These are phyloP conservation scores for Penicillium canariense DNA, from an alignment of 495 filamentous ascomycete species.

Conservation along the genomic window DNA sequence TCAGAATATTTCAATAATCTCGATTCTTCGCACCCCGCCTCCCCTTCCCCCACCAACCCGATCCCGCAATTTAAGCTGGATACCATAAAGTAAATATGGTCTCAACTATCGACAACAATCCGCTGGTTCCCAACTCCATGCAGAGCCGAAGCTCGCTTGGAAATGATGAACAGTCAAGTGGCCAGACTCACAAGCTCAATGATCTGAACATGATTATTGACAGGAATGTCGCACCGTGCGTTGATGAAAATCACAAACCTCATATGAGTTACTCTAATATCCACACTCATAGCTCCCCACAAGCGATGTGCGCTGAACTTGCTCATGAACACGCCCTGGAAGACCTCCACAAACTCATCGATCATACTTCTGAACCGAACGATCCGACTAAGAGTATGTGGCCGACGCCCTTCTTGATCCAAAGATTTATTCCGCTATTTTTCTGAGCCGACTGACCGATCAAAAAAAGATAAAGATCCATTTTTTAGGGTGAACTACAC, in stretches of 20 bases:
- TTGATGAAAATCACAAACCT: background rate
- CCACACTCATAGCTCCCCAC: slow-evolving; percentile 15
- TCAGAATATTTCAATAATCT: no score
- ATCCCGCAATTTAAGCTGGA: background rate
- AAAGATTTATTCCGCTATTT: background rate
- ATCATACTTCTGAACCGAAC: slow-evolving; percentile 14
- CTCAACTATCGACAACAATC: slow-evolving; percentile 13
- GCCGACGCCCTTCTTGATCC: no score
- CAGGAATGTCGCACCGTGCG: slow-evolving; percentile 28
- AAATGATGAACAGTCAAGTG: background rate
- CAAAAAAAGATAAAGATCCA: background rate
- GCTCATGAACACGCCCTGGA: slow-evolving; percentile 30
- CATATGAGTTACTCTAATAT: background rate
- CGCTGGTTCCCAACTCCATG: slow-evolving; percentile 19
- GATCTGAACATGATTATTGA: slow-evolving; percentile 14
- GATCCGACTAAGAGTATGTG: slow-evolving; percentile 10
- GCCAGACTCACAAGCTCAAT: slow-evolving; percentile 6
- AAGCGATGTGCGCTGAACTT: slow-evolving; percentile 23
- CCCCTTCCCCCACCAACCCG: background rate
- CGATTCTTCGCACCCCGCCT: no score
- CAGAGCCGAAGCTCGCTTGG: slow-evolving; percentile 14
- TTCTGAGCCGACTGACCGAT: background rate
- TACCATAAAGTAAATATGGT: background rate
- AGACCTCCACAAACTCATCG: slow-evolving; percentile 22
- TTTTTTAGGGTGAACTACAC: slow-evolving; percentile 8